phyloP scores from a whole-genome alignment of 2,329 filamentous ascomycete species.

The Kalmusia sp. region DNA sequence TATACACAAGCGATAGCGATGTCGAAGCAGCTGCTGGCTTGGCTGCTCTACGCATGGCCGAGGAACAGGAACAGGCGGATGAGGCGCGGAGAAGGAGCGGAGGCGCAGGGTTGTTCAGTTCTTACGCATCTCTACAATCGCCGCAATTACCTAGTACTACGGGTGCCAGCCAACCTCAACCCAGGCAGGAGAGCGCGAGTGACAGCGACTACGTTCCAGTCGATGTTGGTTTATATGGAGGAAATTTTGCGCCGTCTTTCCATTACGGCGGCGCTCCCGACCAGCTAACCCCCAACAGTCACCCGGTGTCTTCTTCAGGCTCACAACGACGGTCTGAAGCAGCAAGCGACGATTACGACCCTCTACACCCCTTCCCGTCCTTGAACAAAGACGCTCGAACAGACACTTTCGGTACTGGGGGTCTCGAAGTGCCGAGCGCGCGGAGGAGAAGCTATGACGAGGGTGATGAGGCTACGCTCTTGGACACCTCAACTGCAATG shows the following conservation, averaged over 20 bases:
- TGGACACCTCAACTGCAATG: slow-evolving; percentile 50
- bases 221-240: slow-evolving; percentile 77
- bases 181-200: slow-evolving; percentile 45
- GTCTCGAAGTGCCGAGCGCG: slow-evolving; percentile 75
- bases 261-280: slow-evolving; percentile 64
- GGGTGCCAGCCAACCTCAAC: slow-evolving; percentile 11
- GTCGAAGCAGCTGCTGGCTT: slow-evolving; percentile 85
- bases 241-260: slow-evolving; percentile 70
- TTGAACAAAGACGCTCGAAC: slow-evolving; percentile 71
- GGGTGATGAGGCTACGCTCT: slow-evolving; percentile 74
- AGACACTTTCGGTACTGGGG: slow-evolving; percentile 90
- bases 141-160: slow-evolving; percentile 50
- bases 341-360: slow-evolving; percentile 53
- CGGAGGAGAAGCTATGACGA: slow-evolving; percentile 89
- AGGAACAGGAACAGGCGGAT: slow-evolving; percentile 73
- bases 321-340: slow-evolving; percentile 54
- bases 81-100: slow-evolving; percentile 66
- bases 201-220: slow-evolving; percentile 76
- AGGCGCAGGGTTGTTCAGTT: slow-evolving; percentile 60
- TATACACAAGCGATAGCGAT: slow-evolving; percentile 71
- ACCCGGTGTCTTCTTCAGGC: slow-evolving; percentile 52
- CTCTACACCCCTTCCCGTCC: slow-evolving; percentile 64
- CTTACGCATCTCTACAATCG: slow-evolving; percentile 50
- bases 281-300: slow-evolving; percentile 47
- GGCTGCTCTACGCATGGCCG: slow-evolving; percentile 82